Conservation (phyloP, 371 early-diverging fungal species). For the Zancudomyces culisetae region DNA sequence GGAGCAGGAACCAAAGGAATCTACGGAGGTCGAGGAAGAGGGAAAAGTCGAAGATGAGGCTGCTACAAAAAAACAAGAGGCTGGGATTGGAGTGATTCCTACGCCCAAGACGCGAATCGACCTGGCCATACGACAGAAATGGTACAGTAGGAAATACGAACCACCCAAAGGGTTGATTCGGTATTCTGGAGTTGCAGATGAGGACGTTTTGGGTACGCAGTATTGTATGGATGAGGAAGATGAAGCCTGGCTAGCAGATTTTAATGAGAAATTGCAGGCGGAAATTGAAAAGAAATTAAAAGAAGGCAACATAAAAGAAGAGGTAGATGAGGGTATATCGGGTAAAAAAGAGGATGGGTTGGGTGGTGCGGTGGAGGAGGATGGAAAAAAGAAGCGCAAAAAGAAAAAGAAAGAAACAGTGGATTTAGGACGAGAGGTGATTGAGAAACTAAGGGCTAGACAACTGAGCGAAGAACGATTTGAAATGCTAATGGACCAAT, state of each 20-base stretch:
- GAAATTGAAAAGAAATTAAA: slow-evolving; percentile 1
- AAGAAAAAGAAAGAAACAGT: slow-evolving; percentile 9
- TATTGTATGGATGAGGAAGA: slow-evolving; percentile 83
- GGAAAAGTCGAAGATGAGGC: neutral
- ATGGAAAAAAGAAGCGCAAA: slow-evolving; percentile 1
- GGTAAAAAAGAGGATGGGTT: neutral
- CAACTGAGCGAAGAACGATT: slow-evolving; percentile 42
- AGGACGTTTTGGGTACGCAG: slow-evolving; percentile 59
- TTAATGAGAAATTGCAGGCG: slow-evolving; percentile 21
- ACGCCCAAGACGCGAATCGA: slow-evolving; percentile 72
- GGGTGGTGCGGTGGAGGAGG: neutral
- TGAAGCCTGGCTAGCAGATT: slow-evolving; percentile 39
- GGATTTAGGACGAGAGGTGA: neutral
- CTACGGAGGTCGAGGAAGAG: neutral
- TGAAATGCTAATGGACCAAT: slow-evolving; percentile 57
- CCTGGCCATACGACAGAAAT: slow-evolving; percentile 37
- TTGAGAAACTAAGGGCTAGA: slow-evolving; percentile 7
- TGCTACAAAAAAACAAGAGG: neutral
- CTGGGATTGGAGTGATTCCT: slow-evolving; percentile 43
- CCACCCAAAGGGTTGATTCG: slow-evolving; percentile 64
- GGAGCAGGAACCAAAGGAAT: neutral
- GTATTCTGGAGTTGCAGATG: slow-evolving; percentile 73
- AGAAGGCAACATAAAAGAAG: neutral
- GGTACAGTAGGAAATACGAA: slow-evolving; percentile 44
- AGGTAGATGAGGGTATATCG: neutral